Conservation (phyloP, 108 stramenopile genomes). For the Fistulifera solaris region DNA sequence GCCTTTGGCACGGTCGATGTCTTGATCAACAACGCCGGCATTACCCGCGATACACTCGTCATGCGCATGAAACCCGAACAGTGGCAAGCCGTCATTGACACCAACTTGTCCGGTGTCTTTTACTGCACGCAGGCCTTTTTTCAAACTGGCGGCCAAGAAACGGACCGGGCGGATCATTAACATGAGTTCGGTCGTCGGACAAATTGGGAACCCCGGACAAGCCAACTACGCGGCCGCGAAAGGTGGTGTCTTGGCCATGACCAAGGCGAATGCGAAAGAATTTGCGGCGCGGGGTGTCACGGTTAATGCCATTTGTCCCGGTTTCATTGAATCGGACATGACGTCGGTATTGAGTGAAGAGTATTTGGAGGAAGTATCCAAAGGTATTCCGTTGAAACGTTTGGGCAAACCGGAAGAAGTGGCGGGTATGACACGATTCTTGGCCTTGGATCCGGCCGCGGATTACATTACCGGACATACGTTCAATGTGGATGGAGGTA, state of each 20-base stretch:
- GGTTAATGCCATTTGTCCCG: slow-evolving; percentile 85
- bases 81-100: slow-evolving; percentile 93
- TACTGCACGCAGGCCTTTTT: slow-evolving; percentile 90
- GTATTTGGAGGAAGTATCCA: slow-evolving; percentile 48
- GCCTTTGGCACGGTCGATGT: slow-evolving; percentile 82
- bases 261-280: slow-evolving; percentile 87
- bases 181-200: slow-evolving; percentile 93
- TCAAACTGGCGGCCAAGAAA: slow-evolving; percentile 84
- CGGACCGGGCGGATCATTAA: slow-evolving; percentile 93
- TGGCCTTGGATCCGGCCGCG: slow-evolving; percentile 84
- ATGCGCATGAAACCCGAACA: slow-evolving; percentile 92
- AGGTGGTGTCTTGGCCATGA: slow-evolving; percentile 85
- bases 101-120: slow-evolving; percentile 93
- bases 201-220: slow-evolving; percentile 94
- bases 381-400: slow-evolving; percentile 73
- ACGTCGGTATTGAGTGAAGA: slow-evolving; percentile 49
- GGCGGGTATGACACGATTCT: slow-evolving; percentile 78
- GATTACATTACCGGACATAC: slow-evolving; percentile 89
- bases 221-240: slow-evolving; percentile 94
- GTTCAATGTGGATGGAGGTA: slow-evolving; percentile 96
- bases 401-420: slow-evolving; percentile 89
- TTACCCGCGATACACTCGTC: slow-evolving; percentile 86
- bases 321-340: slow-evolving; percentile 88
- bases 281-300: slow-evolving; percentile 69
- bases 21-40: slow-evolving; percentile 96